Percentiles rank a stretch among this genome's conserved stretches.
phyloP scores from a whole-genome alignment of 2,329 filamentous ascomycete genomes.

The Penicillium sp. region DNA sequence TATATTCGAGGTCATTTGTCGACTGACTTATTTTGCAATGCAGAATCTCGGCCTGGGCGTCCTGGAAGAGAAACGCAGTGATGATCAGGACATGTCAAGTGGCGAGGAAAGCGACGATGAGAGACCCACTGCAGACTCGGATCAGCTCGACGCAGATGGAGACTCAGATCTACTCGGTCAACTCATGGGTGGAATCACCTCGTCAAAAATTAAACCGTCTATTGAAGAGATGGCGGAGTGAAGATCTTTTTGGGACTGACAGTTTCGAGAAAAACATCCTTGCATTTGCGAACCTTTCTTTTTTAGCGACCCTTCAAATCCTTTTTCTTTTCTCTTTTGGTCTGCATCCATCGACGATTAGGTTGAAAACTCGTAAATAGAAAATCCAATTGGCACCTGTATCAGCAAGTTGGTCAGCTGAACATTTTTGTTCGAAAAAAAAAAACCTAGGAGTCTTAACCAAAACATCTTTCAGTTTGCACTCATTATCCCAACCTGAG shows the following conservation, averaged over 20 bases:
- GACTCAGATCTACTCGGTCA: constrained; percentile 31
- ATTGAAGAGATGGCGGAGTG: constrained; percentile 34
- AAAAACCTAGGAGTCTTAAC: no score
- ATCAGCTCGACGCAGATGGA: constrained; percentile 11
- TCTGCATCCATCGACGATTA: no score
- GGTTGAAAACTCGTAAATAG: no score
- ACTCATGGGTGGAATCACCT: constrained; percentile 33
- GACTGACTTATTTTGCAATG: constrained; percentile 17
- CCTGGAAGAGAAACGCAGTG: constrained; percentile 35
- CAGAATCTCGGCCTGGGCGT: constrained; percentile 43
- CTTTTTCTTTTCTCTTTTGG: no score
- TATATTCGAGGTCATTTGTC: not conserved
- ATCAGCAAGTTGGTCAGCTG: no score
- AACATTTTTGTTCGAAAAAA: no score
- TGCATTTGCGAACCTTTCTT: not conserved
- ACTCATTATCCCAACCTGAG: no score
- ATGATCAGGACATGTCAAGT: constrained; percentile 12
- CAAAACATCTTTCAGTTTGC: no score
- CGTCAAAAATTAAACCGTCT: constrained; percentile 27
- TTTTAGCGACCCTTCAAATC: not conserved
- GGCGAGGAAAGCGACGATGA: constrained; percentile 16
- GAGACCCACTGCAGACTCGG: constrained; percentile 8
- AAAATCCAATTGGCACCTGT: no score
- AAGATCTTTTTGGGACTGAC: not conserved
- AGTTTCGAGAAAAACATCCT: not conserved